Evolutionary conservation across 352 stramenopile species (phyloP), one percentile per base, ranked within the genome.

Genomic region (Phytopythium helicoides): DNA sequence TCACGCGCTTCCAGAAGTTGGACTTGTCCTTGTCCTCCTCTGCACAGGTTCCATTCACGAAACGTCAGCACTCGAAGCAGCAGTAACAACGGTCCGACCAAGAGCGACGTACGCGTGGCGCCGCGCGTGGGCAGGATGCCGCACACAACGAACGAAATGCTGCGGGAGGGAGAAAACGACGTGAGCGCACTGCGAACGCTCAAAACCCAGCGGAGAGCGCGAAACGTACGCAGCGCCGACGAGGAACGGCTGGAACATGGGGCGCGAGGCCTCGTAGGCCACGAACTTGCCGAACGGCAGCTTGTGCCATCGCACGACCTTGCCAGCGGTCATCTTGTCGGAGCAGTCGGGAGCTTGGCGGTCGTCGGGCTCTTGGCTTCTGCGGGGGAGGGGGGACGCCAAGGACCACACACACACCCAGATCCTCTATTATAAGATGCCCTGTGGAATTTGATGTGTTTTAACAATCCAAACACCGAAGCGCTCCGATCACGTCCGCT

Each of bases 191-290:
- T n/a, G n/a, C n/a, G n/a, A 44, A 23, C 36, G 12, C 47, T 40
- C 33, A 50, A 45, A 26, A 52, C 4, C 12, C 38, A 52, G 33
- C 31, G 33, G 15, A 25, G 25, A 34, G 12, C n/a, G 12, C 11
- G 25, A 15, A 10, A 85, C 73, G 58, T 85, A 87, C 69, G 70
- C 73, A 52, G 78, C 85, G 33, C 74, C 85, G 64, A 82, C 68
- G 58, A 94, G 76, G 69, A 94, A 94, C 10, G 85, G 85, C 41
- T 81, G 78, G 78, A 94, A 92, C 73, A 87, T 83, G 7, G 77
- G 74, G 57, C 85, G 81, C 52, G 78, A 87, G 42, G 72, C 60
- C 65, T 94, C 85, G 65, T 91, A 73, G 50, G 68, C 61, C 54
- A 94, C 52, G 62, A 92, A 94, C 62, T 94, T 62, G 46, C 49